Evolutionary conservation across 169 alveolate genomes (phyloP), one percentile per base, ranked within the genome.

Genomic region (Eimeria falciformis): DNA sequence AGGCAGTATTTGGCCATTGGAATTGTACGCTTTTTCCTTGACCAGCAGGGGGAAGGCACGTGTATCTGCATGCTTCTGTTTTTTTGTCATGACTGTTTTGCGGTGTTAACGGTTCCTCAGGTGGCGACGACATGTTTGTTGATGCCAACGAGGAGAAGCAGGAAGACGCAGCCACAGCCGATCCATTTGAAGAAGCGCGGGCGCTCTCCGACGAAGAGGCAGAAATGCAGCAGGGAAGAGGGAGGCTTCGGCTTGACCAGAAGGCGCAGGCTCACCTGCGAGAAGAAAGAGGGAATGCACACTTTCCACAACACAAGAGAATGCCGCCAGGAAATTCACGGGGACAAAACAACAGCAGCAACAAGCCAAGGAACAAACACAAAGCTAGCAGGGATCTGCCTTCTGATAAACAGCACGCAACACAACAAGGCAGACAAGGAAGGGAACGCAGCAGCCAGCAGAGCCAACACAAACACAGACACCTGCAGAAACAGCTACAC

Each of bases 71-170:
- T 53, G 65, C 3, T 53, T 53, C 25, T 53, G 65, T 33, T 33
- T 12, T 1, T 12, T 53, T 21, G 65, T 53, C 3, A 1, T 53
- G 17, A 3, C 65, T 17, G 25, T 53, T 21, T 21, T 53, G 65
- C 40, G 40, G 40, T 33, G 40, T 33, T 33, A 0, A 33, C 40
- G 40, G 2, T 33, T 33, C 2, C 40, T 1, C 65, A 79, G 89
- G 75, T 11, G 56, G 89, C n/a, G 89, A 79, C 12, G 89, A 79
- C 73, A 79, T 79, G 89, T 53, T 79, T 55, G 89, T 79, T 50
- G 89, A 50, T 79, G 89, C 73, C 23, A 37, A 21, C 11, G 75
- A 53, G 33, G 89, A 55, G 33, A 55, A 27, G 55, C 68, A 47
- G 43, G 88, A 55, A 12, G 75, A 23, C 33, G 89, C 89, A 12